Evolutionary conservation across 768 basidiomycete species (phyloP).

Genomic region (Nidula microcarpa): DNA sequence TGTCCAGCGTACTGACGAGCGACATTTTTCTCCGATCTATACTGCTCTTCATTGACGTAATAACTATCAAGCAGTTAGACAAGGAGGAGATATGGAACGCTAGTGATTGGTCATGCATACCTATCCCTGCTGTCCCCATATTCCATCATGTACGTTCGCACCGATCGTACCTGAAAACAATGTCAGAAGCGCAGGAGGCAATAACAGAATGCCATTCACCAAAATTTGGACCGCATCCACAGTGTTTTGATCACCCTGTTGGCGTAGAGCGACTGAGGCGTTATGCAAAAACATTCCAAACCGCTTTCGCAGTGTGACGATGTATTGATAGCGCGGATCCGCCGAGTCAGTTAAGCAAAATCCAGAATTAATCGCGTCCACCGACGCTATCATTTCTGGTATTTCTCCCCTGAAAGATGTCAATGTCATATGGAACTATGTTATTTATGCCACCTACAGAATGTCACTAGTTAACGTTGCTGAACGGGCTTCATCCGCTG

Average conservation of each 20-base stretch:
- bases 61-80: constrained; percentile 32
- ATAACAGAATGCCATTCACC: constrained; percentile 30
- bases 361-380: constrained; percentile 59
- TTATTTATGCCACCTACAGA: constrained; percentile 41
- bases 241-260: constrained; percentile 77
- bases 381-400: constrained; percentile 71
- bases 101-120: constrained; percentile 10
- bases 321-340: constrained; percentile 65
- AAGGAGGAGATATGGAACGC: neutral
- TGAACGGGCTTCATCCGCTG: constrained; percentile 41
- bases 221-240: constrained; percentile 78
- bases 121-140: constrained; percentile 71
- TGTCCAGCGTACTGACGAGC: constrained; percentile 67
- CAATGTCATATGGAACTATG: neutral
- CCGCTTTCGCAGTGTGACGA: constrained; percentile 50
- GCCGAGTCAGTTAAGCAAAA: constrained; percentile 63
- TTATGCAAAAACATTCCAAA: constrained; percentile 70
- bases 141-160: constrained; percentile 69
- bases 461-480: constrained; percentile 59
- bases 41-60: constrained; percentile 53
- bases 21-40: constrained; percentile 58
- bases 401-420: constrained; percentile 54
- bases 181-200: neutral
- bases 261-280: constrained; percentile 62
- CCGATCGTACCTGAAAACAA: constrained; percentile 51